Evolutionary conservation across 345 rosid species (phyloP), one percentile per base, ranked within the genome.

Genomic region (Trapa incisa): DNA sequence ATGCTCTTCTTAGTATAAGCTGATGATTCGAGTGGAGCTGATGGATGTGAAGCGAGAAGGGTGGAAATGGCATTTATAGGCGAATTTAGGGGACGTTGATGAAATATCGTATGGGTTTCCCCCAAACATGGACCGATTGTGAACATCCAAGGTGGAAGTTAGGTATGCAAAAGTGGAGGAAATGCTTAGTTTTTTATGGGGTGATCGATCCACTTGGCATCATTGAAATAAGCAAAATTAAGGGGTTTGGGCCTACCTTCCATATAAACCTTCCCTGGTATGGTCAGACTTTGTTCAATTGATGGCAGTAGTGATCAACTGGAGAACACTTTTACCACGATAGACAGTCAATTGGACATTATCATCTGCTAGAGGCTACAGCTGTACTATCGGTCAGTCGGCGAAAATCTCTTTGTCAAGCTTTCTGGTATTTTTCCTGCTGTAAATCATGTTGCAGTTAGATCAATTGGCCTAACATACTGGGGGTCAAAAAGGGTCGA

Each of bases 141-240:
- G 64, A 52, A 39, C 57, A 22, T 43, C 58, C 72, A 16, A 69
- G 62, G 72, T 69, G 72, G 71, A 11, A 69, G 7, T 69, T 69
- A 61, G 71, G 71, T 69, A 17, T 43, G 16, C 37, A 7, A 17
- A 22, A 14, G n/a, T 3, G 66, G 39, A 47, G 61, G 61, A 43
- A 32, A 15, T 15, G 71, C 54, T 36, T 61, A 32, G 35, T 36
- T 47, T 32, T 22, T 57, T 36, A 39, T 58, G 39, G 53, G 9
- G 61, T n/a, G n/a, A 54, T 37, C 6, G 9, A 3, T 13, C 43
- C 11, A n/a, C 7, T 29, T 42, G 69, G 37, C 61, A 10, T 0
- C 62, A 13, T 9, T 37, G 8, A 11, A 36, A 22, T 22, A 22
- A 10, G 9, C 10, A 13, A 10, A 65, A 1, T 58, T 3, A 45